These are phyloP conservation scores for Fraxinus greggii DNA, from an alignment of 305 asterid genomes.

Conservation along the genomic window DNA sequence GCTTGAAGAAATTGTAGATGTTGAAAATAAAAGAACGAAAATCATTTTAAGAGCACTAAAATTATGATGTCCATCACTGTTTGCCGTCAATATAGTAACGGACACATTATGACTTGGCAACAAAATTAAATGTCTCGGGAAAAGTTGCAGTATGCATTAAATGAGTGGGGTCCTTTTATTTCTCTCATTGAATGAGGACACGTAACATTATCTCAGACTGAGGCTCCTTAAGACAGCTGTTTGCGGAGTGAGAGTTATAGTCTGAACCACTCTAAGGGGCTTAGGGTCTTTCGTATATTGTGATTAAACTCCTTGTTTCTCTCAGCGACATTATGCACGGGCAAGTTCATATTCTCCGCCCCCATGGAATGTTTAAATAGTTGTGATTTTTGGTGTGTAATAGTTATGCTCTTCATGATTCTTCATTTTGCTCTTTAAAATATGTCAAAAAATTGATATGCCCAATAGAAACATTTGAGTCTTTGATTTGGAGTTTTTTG, in stretches of 20 bases:
- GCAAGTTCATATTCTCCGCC: neutral
- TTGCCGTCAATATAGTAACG: neutral
- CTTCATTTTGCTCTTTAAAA: neutral
- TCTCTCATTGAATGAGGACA: neutral
- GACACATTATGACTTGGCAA: neutral
- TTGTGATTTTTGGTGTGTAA: neutral
- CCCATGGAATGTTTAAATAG: neutral
- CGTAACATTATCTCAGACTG: neutral
- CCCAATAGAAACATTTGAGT: neutral
- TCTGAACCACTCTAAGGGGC: neutral
- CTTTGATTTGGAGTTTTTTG: neutral
- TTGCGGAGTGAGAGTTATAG: neutral
- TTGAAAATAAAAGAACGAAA: neutral
- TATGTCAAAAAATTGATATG: neutral
- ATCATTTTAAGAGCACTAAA: neutral
- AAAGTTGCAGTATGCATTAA: neutral
- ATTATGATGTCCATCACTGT: neutral
- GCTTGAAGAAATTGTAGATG: neutral
- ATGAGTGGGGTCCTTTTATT: neutral
- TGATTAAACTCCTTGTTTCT: neutral
- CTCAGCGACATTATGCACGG: neutral
- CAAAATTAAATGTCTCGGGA: neutral
- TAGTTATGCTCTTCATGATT: neutral
- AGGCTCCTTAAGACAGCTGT: neutral
- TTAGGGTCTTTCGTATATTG: neutral